Percentiles rank a stretch among this genome's conserved stretches.
These are phyloP conservation scores for Zoysia pacifica DNA, from an alignment of 176 grass and related monocot species.

Conservation along the genomic window DNA sequence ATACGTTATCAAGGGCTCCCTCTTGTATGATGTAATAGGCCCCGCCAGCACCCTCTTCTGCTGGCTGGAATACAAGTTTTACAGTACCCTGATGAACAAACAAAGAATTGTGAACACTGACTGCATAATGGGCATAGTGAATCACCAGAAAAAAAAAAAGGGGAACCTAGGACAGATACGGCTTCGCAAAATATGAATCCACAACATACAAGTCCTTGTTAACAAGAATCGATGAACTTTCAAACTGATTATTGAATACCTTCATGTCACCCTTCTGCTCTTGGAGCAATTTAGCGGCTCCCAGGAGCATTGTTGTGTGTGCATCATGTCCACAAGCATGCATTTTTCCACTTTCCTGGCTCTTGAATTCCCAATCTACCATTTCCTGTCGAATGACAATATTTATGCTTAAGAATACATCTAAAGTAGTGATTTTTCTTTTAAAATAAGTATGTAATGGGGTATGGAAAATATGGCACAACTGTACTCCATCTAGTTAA, in stretches of 20 bases:
- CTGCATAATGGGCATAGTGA: not conserved
- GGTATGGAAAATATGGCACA: not conserved
- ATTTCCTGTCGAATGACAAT: conserved; percentile 50
- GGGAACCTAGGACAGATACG: not conserved
- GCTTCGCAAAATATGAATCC: not conserved
- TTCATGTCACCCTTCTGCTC: conserved; percentile 53
- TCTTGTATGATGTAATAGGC: conserved; percentile 52
- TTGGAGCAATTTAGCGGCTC: conserved; percentile 83
- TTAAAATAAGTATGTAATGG: not conserved
- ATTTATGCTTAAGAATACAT: not conserved
- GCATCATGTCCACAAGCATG: conserved; percentile 81
- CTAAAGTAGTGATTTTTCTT: not conserved
- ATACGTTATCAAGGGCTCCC: conserved; percentile 36
- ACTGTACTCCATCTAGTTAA: too few relatives aligned
- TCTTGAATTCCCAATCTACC: conserved; percentile 82
- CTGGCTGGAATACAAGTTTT: conserved; percentile 64
- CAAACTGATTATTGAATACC: conserved; percentile 21
- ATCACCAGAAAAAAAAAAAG: not conserved
- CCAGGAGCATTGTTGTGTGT: conserved; percentile 82
- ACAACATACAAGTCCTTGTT: not conserved
- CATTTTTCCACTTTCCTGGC: conserved; percentile 68
- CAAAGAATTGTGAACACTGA: not conserved
- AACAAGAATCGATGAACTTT: not conserved
- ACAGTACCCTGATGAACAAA: conserved; percentile 45
- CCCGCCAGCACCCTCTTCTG: conserved; percentile 49